Evolutionary conservation across 345 rosid species (phyloP), one percentile per base, ranked within the genome.

Genomic region (Aegle marmelos): DNA sequence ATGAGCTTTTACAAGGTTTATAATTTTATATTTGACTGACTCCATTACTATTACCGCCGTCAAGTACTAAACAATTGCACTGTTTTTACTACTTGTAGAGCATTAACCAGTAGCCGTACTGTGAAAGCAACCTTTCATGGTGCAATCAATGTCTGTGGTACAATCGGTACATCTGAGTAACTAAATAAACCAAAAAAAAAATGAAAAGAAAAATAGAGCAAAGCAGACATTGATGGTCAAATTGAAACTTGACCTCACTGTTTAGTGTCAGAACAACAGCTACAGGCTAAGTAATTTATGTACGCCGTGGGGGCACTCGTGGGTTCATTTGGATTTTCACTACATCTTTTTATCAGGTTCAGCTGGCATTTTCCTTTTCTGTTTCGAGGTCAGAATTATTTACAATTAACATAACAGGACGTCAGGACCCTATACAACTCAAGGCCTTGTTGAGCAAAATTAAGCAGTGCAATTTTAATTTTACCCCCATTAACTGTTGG

Each of bases 91-190:
- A 50, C 59, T 45, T 48, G 2, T 2, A 14, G 24, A 11, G 62
- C 22, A 9, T 75, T 50, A 65, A 75, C 71, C 22, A 8, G 7
- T 13, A 17, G 34, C 19, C 19, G 59, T 37, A 73, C 25, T 9
- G 9, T 5, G 33, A 53, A 31, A 21, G 27, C 16, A 68, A 39
- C 41, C 58, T 19, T 27, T 25, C 31, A 7, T 1, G n/a, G 61
- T 61, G 16, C 64, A 59, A 31, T 78, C 70, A 59, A 30, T 62
- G 70, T 70, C 63, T 45, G 39, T 48, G 45, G 68, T 61, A 77
- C 75, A 37, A 45, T 68, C 16, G 58, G 25, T 22, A 59, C n/a
- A 57, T 11, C 6, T 41, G 57, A 19, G 33, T 25, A 36, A 41
- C 17, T 6, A 9, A 21, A 63, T 33, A 31, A 7, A 27, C 33